phyloP scores from a whole-genome alignment of 2,329 filamentous ascomycete genomes.

The Epichloe brachyelytri region DNA sequence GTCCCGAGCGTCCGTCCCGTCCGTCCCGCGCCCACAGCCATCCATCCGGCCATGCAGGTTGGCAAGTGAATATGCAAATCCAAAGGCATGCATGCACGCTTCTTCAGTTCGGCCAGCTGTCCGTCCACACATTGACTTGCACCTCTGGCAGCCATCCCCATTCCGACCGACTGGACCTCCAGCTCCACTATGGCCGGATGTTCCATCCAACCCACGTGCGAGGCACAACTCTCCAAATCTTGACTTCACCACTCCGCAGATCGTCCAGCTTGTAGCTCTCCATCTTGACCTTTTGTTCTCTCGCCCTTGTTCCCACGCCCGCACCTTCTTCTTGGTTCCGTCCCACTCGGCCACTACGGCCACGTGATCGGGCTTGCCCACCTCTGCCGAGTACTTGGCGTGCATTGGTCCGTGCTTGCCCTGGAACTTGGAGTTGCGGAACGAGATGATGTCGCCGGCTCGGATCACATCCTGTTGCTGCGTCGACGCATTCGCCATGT shows the following conservation, averaged over 20 bases:
- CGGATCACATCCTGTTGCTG: conserved; percentile 88
- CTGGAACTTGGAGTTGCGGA: conserved; percentile 89
- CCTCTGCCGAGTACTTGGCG: conserved; percentile 79
- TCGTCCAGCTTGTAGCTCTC: conserved; percentile 94
- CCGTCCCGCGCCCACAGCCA: too few relatives aligned
- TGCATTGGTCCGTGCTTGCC: conserved; percentile 94
- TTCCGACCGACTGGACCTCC: conserved; percentile 6
- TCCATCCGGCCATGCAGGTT: too few relatives aligned
- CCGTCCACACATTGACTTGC: conserved; percentile 2
- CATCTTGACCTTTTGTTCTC: conserved; percentile 88
- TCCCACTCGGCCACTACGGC: conserved; percentile 93
- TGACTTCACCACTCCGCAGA: conserved; percentile 83
- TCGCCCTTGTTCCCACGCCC: conserved; percentile 87
- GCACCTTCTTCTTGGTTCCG: conserved; percentile 93
- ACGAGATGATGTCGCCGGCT: conserved; percentile 79
- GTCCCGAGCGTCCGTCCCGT: too few relatives aligned
- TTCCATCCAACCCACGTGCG: conserved; percentile 89
- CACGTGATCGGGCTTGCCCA: conserved; percentile 81
- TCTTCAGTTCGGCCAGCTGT: not conserved
- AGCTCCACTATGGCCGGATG: conserved; percentile 37
- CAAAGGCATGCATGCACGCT: not conserved
- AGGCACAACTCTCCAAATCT: conserved; percentile 93
- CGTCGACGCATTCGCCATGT: conserved; percentile 86
- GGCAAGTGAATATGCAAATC: not conserved
- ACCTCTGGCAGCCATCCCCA: conserved; percentile 5